A percentile compares a stretch with the other conserved stretches of the same genome.
These are phyloP conservation scores for Cucumis sativus DNA, from an alignment of 306 rosid genomes.

Conservation along the genomic window DNA sequence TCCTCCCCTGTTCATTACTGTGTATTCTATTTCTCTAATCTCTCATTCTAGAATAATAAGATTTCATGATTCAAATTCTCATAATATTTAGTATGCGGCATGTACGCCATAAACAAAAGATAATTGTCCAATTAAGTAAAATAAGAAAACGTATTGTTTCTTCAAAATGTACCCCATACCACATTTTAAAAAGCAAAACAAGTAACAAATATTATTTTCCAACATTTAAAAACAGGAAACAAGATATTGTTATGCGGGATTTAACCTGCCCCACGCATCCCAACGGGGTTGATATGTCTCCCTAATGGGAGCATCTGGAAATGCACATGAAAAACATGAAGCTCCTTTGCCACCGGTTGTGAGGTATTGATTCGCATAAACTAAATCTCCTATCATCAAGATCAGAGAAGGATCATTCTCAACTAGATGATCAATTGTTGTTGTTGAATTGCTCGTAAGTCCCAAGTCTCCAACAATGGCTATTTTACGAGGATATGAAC, in stretches of 20 bases:
- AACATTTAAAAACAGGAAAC: background rate
- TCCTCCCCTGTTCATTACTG: background rate
- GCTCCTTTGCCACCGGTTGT: conserved; percentile 91
- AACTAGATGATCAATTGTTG: conserved; percentile 66
- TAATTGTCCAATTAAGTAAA: background rate
- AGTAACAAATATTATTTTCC: background rate
- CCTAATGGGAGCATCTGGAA: conserved; percentile 81
- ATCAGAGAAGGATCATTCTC: conserved; percentile 82
- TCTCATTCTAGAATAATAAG: background rate
- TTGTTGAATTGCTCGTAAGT: conserved; percentile 65
- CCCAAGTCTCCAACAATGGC: conserved; percentile 88
- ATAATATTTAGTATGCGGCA: background rate
- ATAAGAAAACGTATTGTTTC: background rate
- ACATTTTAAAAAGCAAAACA: background rate
- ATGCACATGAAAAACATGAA: conserved; percentile 66
- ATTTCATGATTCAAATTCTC: background rate
- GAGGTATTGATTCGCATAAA: conserved; percentile 71
- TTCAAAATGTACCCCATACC: background rate
- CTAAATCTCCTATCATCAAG: conserved; percentile 66
- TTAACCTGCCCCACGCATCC: conserved; percentile 98
- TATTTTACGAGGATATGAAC: conserved; percentile 49
- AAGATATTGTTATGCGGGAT: background rate
- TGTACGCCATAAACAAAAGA: background rate
- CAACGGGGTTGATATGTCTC: conserved; percentile 94
- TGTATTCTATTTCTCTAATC: background rate